Conservation (phyloP, 371 early-diverging fungal genomes). For the Blyttiomyces sp. region DNA sequence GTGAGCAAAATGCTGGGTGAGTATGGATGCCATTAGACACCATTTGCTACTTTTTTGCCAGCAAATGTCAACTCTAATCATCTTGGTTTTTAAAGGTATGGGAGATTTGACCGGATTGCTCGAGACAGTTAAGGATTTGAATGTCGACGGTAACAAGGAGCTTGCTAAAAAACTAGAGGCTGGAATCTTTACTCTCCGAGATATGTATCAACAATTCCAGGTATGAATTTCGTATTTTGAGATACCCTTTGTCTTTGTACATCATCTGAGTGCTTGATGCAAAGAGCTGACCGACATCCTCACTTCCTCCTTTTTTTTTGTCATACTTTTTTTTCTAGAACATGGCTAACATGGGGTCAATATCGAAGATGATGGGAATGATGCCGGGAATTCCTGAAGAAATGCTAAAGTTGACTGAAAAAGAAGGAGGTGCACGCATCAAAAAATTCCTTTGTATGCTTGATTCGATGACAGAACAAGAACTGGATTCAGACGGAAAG, state of each 20-base stretch:
- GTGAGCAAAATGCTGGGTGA: slow-evolving; percentile 90
- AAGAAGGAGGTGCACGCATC: slow-evolving; percentile 74
- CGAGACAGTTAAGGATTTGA: slow-evolving; percentile 91
- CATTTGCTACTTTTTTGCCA: too few species aligned
- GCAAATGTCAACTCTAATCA: too few species aligned
- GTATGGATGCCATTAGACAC: too few species aligned
- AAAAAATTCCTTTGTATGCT: slow-evolving; percentile 93
- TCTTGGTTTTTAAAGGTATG: too few species aligned
- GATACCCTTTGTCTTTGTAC: too few species aligned
- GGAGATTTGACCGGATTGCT: slow-evolving; percentile 94
- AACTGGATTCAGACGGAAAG: slow-evolving; percentile 91
- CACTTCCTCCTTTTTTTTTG: too few species aligned
- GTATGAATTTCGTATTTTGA: too few species aligned
- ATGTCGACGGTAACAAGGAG: slow-evolving; percentile 79
- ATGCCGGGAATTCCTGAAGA: slow-evolving; percentile 92
- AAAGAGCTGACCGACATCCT: too few species aligned
- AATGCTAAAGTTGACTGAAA: slow-evolving; percentile 69
- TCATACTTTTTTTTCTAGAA: too few species aligned
- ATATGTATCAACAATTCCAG: slow-evolving; percentile 96
- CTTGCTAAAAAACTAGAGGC: slow-evolving; percentile 91
- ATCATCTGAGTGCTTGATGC: too few species aligned
- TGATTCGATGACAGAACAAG: slow-evolving; percentile 95
- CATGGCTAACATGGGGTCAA: slow-evolving; percentile 88
- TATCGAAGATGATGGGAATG: slow-evolving; percentile 96
- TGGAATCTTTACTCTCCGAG: slow-evolving; percentile 92